Evolutionary conservation across 805 yeast species (phyloP), one percentile per base, ranked within the genome.

Genomic region (Candida multigemmis): DNA sequence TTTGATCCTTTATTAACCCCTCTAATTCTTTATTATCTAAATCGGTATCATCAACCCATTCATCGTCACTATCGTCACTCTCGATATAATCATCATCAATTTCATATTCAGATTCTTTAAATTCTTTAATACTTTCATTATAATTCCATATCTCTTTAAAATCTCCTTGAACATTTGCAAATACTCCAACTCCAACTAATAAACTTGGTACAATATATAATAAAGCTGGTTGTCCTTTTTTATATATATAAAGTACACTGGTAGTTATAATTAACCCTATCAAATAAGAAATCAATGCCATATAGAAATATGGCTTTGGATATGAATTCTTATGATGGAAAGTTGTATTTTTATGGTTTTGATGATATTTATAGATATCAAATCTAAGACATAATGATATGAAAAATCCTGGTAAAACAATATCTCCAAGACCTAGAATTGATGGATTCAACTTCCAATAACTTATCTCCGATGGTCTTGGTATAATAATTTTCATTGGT

Each of bases 151-250:
- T 28, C 12, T 42, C 33, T 0, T 26, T 35, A 12, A 67, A 35
- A 15, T 75, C 80, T 1, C 66, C 66, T 14, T 48, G 48, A 3
- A 29, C n/a, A n/a, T 39, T 25, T 0, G 71, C 71, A 1, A 51
- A 37, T 0, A 41, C 19, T 0, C 49, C n/a, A 1, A 63, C 55
- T 0, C 65, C 49, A 1, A 55, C 6, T 12, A 52, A 19, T 18
- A 56, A 23, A n/a, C 38, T 22, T 4, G 86, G 86, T 4, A 74
- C 74, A 14, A 78, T 46, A 41, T 76, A 78, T 12, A 79, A 42
- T 34, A 79, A 50, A 1, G 85, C 85, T 1, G 86, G 86, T 47
- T 77, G 86, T 1, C 75, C 83, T 7, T 41, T 45, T 2, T 60
- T 39, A 34, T 40, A 68, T 3, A 41, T 26, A 17, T 53, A 50